Conservation (phyloP, 805 yeast species). For the Lipomyces orientalis region DNA sequence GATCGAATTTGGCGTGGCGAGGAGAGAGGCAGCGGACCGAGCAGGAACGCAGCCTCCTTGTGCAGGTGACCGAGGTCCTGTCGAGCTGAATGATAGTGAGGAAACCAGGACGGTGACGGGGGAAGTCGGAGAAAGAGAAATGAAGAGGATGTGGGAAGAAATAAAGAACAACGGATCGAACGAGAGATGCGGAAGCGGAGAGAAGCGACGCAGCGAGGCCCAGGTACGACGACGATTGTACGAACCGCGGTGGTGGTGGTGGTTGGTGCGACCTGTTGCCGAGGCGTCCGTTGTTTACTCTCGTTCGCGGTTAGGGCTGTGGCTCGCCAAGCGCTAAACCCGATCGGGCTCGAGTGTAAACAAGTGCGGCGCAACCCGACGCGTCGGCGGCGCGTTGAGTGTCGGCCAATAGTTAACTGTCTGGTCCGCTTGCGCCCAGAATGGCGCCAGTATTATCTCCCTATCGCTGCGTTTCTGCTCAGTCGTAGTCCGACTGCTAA, state of each 20-base stretch:
- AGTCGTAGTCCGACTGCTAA: too few species aligned
- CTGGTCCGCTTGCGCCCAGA: too few species aligned
- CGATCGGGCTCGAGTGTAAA: background rate
- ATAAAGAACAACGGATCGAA: background rate
- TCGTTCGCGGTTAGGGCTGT: too few species aligned
- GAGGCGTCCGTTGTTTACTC: background rate
- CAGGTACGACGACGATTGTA: too few species aligned
- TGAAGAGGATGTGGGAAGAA: background rate
- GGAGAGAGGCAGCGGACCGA: slow-evolving; percentile 3
- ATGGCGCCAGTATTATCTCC: too few species aligned
- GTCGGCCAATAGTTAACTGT: too few species aligned
- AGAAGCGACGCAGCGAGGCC: background rate
- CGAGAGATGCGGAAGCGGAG: background rate
- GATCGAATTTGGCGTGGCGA: background rate
- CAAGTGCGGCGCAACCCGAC: background rate
- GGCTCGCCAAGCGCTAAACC: background rate
- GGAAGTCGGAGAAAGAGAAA: background rate
- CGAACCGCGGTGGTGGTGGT: background rate
- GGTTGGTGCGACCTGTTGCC: background rate
- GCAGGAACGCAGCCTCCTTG: background rate
- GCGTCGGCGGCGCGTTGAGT: background rate
- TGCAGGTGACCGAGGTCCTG: slow-evolving; percentile 2
- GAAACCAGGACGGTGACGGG: background rate
- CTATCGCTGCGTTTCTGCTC: too few species aligned
- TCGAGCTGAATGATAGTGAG: background rate